Percentiles rank a stretch among this genome's conserved stretches.
Conservation (phyloP, 2,329 filamentous ascomycete genomes). For the Apiospora sp. region DNA sequence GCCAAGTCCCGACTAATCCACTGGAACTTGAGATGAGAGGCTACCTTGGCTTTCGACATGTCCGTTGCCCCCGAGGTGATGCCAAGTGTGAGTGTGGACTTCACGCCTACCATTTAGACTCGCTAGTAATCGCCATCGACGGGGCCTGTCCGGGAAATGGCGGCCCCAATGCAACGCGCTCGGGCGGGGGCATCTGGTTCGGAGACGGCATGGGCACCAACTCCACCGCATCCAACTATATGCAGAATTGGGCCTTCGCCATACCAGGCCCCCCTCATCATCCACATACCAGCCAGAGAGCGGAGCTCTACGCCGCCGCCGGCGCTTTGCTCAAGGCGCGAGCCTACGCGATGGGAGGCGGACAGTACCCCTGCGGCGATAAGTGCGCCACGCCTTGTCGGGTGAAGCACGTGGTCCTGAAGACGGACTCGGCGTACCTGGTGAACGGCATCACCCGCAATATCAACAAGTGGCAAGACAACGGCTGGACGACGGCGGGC, state of each 20-base stretch:
- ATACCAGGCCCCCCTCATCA: conserved; percentile 30
- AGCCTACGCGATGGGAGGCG: conserved; percentile 17
- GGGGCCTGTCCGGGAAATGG: conserved; percentile 56
- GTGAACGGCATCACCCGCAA: conserved; percentile 53
- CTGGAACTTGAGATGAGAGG: neutral
- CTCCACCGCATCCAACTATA: conserved; percentile 46
- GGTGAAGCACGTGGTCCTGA: conserved; percentile 55
- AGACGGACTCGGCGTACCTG: conserved; percentile 62
- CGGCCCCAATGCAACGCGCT: conserved; percentile 44
- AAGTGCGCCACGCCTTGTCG: conserved; percentile 51
- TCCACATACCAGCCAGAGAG: conserved; percentile 58
- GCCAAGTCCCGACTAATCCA: neutral
- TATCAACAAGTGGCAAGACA: conserved; percentile 51
- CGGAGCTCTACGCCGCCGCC: conserved; percentile 62
- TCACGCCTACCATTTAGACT: conserved; percentile 29
- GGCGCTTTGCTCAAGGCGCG: conserved; percentile 52
- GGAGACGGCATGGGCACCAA: conserved; percentile 28
- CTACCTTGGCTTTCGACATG: neutral
- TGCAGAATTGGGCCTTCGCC: conserved; percentile 51
- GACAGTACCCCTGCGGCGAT: conserved; percentile 25
- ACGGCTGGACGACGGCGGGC: conserved; percentile 51
- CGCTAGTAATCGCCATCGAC: conserved; percentile 53
- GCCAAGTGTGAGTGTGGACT: neutral
- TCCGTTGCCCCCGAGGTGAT: neutral
- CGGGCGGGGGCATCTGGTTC: conserved; percentile 47